A percentile compares a stretch with the other conserved stretches of the same genome.
phyloP scores from a whole-genome alignment of 805 yeast species.

The Lipomyces yamadae region DNA sequence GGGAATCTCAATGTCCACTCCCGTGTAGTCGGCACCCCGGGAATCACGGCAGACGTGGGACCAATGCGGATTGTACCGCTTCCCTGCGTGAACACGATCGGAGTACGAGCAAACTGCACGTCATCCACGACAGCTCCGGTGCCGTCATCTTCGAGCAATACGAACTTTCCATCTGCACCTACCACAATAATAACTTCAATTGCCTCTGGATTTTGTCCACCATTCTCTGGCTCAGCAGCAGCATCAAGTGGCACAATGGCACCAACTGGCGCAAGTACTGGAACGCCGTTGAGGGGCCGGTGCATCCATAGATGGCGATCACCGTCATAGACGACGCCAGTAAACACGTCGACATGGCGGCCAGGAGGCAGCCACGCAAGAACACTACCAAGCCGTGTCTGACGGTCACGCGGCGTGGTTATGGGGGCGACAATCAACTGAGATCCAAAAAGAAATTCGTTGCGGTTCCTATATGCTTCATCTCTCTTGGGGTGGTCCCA shows the following conservation, averaged over 20 bases:
- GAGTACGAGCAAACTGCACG: conserved; percentile 6
- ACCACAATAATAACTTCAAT: conserved; percentile 5
- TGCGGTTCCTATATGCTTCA: conserved; percentile 7
- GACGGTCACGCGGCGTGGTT: conserved; percentile 7
- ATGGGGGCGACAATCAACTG: conserved; percentile 5
- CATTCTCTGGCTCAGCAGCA: neutral
- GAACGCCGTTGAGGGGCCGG: conserved; percentile 4
- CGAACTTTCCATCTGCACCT: conserved; percentile 2
- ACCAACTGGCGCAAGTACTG: conserved; percentile 6
- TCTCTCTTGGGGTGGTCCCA: conserved; percentile 7
- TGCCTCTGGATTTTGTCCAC: conserved; percentile 7
- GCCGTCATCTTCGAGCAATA: conserved; percentile 8
- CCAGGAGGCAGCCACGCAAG: conserved; percentile 7
- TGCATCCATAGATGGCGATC: conserved; percentile 7
- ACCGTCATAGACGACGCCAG: conserved; percentile 2
- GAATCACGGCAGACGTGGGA: neutral
- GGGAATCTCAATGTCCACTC: conserved; percentile 6
- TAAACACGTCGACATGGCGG: conserved; percentile 8
- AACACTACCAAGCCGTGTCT: conserved; percentile 5
- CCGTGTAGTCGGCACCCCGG: neutral
- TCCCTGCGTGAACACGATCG: conserved; percentile 2
- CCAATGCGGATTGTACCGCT: conserved; percentile 7
- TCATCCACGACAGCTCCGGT: neutral
- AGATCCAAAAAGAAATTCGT: conserved; percentile 3
- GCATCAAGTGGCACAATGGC: conserved; percentile 11